phyloP scores from a whole-genome alignment of 192 early-diverging fungal genomes.

The Coemansia sp. region DNA sequence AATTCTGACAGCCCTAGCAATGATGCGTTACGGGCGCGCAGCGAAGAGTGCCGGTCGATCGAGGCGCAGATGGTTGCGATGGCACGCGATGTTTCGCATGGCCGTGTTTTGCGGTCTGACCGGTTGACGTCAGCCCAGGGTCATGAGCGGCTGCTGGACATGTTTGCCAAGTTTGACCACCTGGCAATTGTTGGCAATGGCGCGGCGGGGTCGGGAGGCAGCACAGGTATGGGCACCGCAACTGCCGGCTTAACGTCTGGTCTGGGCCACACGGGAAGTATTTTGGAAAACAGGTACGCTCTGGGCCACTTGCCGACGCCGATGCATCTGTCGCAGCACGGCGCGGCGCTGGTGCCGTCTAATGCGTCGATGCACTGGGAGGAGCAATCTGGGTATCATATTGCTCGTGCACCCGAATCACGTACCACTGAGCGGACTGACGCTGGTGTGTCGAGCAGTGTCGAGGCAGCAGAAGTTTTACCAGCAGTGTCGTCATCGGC shows the following conservation, averaged over 20 bases:
- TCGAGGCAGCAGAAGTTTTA: slow-evolving; percentile 12
- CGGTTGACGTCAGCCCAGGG: slow-evolving; percentile 7
- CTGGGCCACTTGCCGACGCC: slow-evolving; percentile 4
- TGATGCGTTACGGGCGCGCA: slow-evolving; percentile 3
- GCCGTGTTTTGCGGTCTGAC: slow-evolving; percentile 10
- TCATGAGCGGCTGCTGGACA: slow-evolving; percentile 25
- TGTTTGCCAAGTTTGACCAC: slow-evolving; percentile 41
- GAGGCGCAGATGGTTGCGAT: slow-evolving; percentile 6
- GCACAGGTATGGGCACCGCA: neutral
- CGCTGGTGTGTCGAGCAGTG: slow-evolving; percentile 12
- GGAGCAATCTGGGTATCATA: slow-evolving; percentile 2
- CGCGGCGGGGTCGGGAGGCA: neutral
- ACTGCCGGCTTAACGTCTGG: neutral
- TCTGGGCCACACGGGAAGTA: neutral
- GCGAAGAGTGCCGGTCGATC: slow-evolving; percentile 11
- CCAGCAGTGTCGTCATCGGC: slow-evolving; percentile 30
- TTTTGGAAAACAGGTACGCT: neutral
- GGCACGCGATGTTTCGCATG: slow-evolving; percentile 25
- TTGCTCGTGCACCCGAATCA: neutral
- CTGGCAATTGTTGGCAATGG: slow-evolving; percentile 34
- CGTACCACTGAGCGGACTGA: slow-evolving; percentile 12
- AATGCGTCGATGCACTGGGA: slow-evolving; percentile 34
- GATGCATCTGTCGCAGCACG: slow-evolving; percentile 14
- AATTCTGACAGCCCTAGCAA: neutral
- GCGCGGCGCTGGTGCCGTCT: slow-evolving; percentile 4